Conservation (phyloP, 225 moss, liverwort and hornwort genomes). For the Thuidium tamariscinum region DNA sequence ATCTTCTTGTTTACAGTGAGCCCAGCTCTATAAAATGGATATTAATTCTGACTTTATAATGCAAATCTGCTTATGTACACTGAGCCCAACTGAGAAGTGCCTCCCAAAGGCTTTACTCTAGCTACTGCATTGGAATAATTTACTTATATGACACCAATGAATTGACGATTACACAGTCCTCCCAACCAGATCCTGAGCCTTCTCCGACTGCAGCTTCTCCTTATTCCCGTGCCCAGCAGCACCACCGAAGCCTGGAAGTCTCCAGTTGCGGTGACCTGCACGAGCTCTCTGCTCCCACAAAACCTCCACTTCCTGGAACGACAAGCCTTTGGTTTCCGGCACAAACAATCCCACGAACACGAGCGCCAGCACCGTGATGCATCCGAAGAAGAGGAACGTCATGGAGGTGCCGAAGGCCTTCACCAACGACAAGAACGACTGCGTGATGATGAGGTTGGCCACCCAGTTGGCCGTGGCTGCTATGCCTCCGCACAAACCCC, state of each 20-base stretch:
- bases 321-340: slow-evolving; percentile 70
- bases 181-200: background rate
- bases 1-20: no score
- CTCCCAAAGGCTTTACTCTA: background rate
- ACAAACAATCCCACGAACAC: slow-evolving; percentile 52
- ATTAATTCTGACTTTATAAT: background rate
- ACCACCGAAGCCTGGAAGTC: background rate
- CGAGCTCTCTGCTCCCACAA: slow-evolving; percentile 37
- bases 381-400: slow-evolving; percentile 63
- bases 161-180: background rate
- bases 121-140: background rate
- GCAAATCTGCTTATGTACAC: background rate
- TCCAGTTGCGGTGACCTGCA: background rate
- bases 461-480: slow-evolving; percentile 87
- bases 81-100: background rate
- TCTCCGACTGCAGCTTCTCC: background rate
- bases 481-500: slow-evolving; percentile 67
- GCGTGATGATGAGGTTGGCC: slow-evolving; percentile 62
- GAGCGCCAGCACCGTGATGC: slow-evolving; percentile 37
- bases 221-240: background rate
- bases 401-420: slow-evolving; percentile 60
- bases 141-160: background rate
- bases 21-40: no score
- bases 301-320: slow-evolving; percentile 61
- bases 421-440: slow-evolving; percentile 69